Evolutionary conservation across 2,329 filamentous ascomycete species (phyloP), one percentile per base, ranked within the genome.

Genomic region (Pyricularia pennisetigena): DNA sequence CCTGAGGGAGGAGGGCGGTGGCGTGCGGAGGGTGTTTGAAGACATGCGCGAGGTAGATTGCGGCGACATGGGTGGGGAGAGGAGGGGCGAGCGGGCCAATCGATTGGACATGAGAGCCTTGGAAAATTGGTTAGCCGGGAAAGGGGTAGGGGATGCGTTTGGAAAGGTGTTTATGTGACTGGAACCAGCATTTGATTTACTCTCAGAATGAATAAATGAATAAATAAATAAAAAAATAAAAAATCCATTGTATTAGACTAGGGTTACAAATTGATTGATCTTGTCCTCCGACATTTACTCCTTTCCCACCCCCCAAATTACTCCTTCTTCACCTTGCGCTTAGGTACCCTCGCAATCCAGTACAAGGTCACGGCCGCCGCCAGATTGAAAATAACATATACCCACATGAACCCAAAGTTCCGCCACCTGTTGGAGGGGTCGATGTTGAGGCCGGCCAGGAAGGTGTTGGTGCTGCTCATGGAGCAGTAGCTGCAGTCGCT

Each of bases 341-440:
- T 73, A 35, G 72, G 72, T 69, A 73, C 70, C 16, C 72, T 71
- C 26, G 66, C 68, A 26, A 72, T 59, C 71, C 71, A 73, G 70
- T 74, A 75, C 10, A 75, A 35, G 23, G 68, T 70, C 8, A 86
- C 76, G 0, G 83, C 83, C 0, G 77, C 82, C 35, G 75, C 72
- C 61, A 85, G 74, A 71, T 87, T 86, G 75, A 87, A 84, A 32
- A 79, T 76, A 70, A 85, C 81, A 69, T 83, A 86, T 0, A 79
- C 81, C 77, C 82, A 86, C 67, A 86, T 77, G 28, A 88, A 79
- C 2, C 85, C 89, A 74, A 89, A 89, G 75, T 92, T 90, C 69
- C 88, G 83, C 89, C 89, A 92, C 29, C 87, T 79, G 30, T 90
- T 79, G 30, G 71, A 74, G 74, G 89, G 91, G 69, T 80, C 74